Evolutionary conservation across 306 rosid genomes (phyloP), one percentile per base, ranked within the genome.

Genomic region (Sesbania bispinosa): DNA sequence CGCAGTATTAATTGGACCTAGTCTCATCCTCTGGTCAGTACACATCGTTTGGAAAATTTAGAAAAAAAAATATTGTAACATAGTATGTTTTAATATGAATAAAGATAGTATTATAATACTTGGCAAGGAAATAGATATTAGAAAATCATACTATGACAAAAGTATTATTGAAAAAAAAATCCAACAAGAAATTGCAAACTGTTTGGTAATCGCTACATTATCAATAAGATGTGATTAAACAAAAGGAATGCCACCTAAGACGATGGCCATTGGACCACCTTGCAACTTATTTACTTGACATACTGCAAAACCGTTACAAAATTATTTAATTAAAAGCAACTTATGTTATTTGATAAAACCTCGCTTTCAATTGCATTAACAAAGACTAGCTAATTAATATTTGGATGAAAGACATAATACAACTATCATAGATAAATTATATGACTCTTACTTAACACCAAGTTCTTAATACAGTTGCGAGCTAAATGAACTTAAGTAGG

Each of bases 291-390:
- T 60, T 36, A 27, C 27, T 23, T 66, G 6, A 32, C 26, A 0
- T 18, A 50, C 32, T 42, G 36, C 58, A 54, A 54, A 36, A 51
- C 65, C 16, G 39, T 61, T 45, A 15, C 24, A 67, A 39, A 18
- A 59, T 77, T 68, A 76, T 58, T 67, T 20, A 58, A 10, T 67
- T 15, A 45, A 76, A 32, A 23, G 14, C n/a, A 23, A 45, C 54
- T 35, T 48, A 2, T 36, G 19, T 24, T 29, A 26, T 67, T 68
- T 62, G 71, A 53, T 77, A 21, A 32, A 70, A 23, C n/a, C 8
- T 51, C 73, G 18, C 62, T 70, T 70, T 70, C 77, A 62, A 41
- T 36, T 68, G 7, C 41, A 24, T 52, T 48, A 69, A 9, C 10
- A 13, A 32, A 35, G 1, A 46, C 18, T 27, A 4, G 23, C 2